Conservation (phyloP, 2,329 filamentous ascomycete genomes). For the Didymella exigua region DNA sequence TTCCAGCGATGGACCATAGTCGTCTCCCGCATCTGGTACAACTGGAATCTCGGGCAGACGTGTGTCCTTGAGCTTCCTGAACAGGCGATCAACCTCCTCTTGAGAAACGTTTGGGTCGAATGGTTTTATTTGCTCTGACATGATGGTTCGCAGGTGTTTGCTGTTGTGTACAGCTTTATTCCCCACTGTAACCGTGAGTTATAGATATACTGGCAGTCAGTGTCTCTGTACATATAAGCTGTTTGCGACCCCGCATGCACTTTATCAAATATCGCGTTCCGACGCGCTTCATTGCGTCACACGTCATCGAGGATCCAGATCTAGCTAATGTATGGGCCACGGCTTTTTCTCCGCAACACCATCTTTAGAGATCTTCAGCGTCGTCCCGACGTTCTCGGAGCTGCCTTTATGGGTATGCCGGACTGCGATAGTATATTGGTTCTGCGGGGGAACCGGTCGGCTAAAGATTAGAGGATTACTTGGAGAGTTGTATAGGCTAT, state of each 20-base stretch:
- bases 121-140: conserved; percentile 36
- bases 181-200: not conserved
- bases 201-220: not conserved
- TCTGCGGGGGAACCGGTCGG: not conserved
- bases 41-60: conserved; percentile 41
- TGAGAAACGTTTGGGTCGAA: conserved; percentile 45
- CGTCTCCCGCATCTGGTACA: conserved; percentile 43
- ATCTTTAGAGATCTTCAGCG: not conserved
- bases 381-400: not conserved
- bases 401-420: not conserved
- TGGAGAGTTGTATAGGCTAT: conserved; percentile 1
- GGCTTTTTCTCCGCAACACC: conserved; percentile 5
- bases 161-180: not conserved
- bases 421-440: not conserved
- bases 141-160: not conserved
- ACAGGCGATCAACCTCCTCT: conserved; percentile 45
- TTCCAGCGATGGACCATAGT: conserved; percentile 43
- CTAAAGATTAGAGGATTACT: not conserved
- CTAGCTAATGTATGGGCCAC: conserved; percentile 4
- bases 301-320: conserved; percentile 4
- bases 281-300: conserved; percentile 1
- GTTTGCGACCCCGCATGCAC: not conserved
- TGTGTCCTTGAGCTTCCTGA: conserved; percentile 45
- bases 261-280: conserved; percentile 3
- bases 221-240: not conserved